phyloP scores from a whole-genome alignment of 805 yeast genomes.

The Teunomyces gatunensis region DNA sequence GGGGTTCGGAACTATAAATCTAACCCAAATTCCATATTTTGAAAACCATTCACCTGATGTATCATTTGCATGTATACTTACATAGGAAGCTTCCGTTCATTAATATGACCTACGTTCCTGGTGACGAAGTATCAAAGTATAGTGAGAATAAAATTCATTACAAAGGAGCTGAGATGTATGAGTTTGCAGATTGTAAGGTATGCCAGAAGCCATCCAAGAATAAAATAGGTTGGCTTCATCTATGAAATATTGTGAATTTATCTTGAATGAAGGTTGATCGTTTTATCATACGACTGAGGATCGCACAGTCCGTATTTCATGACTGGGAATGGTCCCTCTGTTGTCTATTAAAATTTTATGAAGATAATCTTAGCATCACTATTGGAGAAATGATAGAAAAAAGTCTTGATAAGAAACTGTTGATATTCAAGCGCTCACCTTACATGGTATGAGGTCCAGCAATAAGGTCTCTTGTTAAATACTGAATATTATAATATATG shows the following conservation, averaged over 20 bases:
- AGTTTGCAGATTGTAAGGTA: not conserved
- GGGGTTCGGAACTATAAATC: not conserved
- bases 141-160: not conserved
- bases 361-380: too few species aligned
- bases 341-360: too few species aligned
- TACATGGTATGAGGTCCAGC: too few species aligned
- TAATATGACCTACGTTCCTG: not conserved
- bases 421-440: too few species aligned
- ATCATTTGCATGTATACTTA: not conserved
- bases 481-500: too few species aligned
- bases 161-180: not conserved
- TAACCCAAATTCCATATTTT: not conserved
- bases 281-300: too few species aligned
- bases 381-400: too few species aligned
- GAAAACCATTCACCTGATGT: not conserved
- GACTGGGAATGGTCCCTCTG: too few species aligned
- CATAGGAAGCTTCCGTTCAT: not conserved
- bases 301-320: too few species aligned
- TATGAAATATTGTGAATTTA: not conserved
- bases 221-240: not conserved
- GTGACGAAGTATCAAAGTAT: not conserved
- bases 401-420: too few species aligned
- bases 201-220: not conserved
- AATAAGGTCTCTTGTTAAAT: too few species aligned
- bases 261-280: not conserved